A percentile compares a stretch with the other conserved stretches of the same genome.
Evolutionary conservation across 176 grass and related monocot genomes (phyloP).

Genomic region (Carex cristatella): DNA sequence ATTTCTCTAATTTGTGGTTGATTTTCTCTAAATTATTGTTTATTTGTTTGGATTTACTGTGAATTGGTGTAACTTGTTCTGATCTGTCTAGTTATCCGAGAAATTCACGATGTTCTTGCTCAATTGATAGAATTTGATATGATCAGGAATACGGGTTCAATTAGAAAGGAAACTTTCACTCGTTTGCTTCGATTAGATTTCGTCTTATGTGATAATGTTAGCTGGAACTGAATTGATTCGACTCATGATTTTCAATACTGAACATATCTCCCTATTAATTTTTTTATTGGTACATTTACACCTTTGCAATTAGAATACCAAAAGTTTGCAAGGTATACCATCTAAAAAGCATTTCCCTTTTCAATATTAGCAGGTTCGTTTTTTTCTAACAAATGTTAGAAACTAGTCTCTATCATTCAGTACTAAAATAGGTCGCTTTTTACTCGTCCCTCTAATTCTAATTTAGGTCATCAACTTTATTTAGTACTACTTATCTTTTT

Average conservation of each 20-base stretch:
- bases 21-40: neutral
- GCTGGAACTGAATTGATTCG: neutral
- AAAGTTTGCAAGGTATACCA: neutral
- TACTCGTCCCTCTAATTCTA: neutral
- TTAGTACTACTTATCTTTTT: neutral
- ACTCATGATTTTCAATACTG: neutral
- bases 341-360: neutral
- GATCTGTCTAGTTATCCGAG: neutral
- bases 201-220: neutral
- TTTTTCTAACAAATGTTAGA: neutral
- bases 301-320: neutral
- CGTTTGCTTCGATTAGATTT: neutral
- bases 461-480: neutral
- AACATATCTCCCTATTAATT: neutral
- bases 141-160: neutral
- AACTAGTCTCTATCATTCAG: neutral
- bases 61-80: neutral
- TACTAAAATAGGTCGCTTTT: neutral
- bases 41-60: neutral
- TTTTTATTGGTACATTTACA: neutral
- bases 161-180: too few species aligned
- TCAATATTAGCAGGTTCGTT: neutral
- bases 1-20: neutral
- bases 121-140: conserved; percentile 4
- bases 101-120: neutral